Evolutionary conservation across 1,139 yeast species (phyloP).

Genomic region (Yamadazyma friedrichii): DNA sequence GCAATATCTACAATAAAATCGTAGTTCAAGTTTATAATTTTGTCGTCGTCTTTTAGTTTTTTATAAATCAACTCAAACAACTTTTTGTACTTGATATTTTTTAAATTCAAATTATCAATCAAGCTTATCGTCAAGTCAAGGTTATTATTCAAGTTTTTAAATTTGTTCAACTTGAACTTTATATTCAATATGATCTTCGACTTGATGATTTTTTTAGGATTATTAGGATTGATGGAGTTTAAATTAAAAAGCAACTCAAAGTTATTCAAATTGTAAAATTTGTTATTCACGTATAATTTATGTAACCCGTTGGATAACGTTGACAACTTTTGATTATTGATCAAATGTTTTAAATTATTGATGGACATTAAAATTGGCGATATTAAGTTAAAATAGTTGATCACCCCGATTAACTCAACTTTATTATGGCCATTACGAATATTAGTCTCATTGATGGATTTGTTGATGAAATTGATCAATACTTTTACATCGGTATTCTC

Average conservation of each 20-base stretch:
- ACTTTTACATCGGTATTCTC: slow-evolving; percentile 15
- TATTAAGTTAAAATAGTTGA: slow-evolving; percentile 32
- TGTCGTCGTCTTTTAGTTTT: slow-evolving; percentile 25
- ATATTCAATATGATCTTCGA: slow-evolving; percentile 35
- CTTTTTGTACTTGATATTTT: slow-evolving; percentile 38
- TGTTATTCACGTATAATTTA: slow-evolving; percentile 33
- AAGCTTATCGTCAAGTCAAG: slow-evolving; percentile 27
- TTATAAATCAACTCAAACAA: slow-evolving; percentile 42
- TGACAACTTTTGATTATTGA: slow-evolving; percentile 10
- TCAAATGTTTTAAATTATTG: slow-evolving; percentile 15
- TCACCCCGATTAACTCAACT: slow-evolving; percentile 28
- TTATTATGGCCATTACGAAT: slow-evolving; percentile 7
- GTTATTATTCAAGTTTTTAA: slow-evolving; percentile 21
- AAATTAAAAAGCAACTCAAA: slow-evolving; percentile 35
- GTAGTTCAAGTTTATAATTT: slow-evolving; percentile 37
- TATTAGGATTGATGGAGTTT: slow-evolving; percentile 25
- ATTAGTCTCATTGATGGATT: slow-evolving; percentile 15
- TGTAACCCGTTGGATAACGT: slow-evolving; percentile 32
- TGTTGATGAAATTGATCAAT: slow-evolving; percentile 27
- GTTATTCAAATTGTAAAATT: slow-evolving; percentile 30
- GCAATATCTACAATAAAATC: slow-evolving; percentile 35
- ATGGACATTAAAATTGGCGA: slow-evolving; percentile 31
- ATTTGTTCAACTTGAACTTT: slow-evolving; percentile 34
- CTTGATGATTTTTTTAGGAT: slow-evolving; percentile 34
- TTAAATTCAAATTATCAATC: slow-evolving; percentile 38